phyloP scores from a whole-genome alignment of 345 rosid genomes.

The Sonneratia alba region DNA sequence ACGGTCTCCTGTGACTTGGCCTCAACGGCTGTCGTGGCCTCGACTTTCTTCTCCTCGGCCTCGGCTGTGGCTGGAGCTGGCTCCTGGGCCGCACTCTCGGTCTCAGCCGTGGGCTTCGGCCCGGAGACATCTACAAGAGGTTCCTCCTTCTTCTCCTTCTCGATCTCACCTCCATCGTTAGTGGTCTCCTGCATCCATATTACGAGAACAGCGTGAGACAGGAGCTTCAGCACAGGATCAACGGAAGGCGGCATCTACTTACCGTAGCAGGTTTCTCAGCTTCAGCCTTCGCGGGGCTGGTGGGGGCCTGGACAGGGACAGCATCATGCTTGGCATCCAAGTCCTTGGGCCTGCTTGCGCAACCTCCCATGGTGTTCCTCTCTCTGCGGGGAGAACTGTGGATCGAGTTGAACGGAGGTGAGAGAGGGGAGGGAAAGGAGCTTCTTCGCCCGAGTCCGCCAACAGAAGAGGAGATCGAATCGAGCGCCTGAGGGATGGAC shows the following conservation, averaged over 20 bases:
- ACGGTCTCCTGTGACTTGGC: background rate
- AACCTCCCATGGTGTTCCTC: constrained; percentile 13
- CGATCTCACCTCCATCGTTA: constrained; percentile 1
- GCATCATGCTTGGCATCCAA: background rate
- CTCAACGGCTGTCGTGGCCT: background rate
- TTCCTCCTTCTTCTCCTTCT: constrained; percentile 10
- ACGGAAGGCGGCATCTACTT: background rate
- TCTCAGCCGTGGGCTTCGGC: constrained; percentile 6
- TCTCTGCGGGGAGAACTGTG: background rate
- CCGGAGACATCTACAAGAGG: constrained; percentile 14
- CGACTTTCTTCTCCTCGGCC: constrained; percentile 5
- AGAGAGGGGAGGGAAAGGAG: background rate
- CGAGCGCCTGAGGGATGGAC: background rate
- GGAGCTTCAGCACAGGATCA: too few species aligned
- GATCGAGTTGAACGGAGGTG: background rate
- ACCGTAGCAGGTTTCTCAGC: constrained; percentile 4
- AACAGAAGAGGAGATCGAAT: background rate
- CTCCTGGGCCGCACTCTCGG: background rate
- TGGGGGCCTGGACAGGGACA: constrained; percentile 8
- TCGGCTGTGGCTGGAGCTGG: background rate
- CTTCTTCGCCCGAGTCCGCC: background rate
- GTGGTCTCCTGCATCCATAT: constrained; percentile 4
- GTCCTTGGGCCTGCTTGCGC: constrained; percentile 14
- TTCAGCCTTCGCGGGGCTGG: constrained; percentile 6
- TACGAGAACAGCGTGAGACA: too few species aligned